Percentiles rank a stretch among this genome's conserved stretches.
phyloP scores from a whole-genome alignment of 2,329 filamentous ascomycete species.

The Leptographium galeiforme region DNA sequence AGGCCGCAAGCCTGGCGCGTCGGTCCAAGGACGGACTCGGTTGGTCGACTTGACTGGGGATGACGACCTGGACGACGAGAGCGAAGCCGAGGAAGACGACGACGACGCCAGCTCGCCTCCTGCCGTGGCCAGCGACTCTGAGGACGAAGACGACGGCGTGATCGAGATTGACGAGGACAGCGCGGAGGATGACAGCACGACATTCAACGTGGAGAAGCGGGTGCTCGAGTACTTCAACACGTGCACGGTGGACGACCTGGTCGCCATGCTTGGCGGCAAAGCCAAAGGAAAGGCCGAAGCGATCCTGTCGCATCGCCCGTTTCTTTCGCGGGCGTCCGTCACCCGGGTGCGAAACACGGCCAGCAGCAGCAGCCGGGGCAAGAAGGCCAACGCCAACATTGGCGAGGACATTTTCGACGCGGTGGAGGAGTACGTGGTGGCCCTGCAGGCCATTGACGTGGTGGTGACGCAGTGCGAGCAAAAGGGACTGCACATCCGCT shows the following conservation, averaged over 20 bases:
- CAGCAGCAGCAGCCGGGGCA: slow-evolving; percentile 18
- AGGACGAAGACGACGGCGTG: slow-evolving; percentile 11
- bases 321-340: slow-evolving; percentile 50
- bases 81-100: slow-evolving; percentile 26
- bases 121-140: slow-evolving; percentile 18
- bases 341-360: slow-evolving; percentile 45
- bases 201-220: slow-evolving; percentile 15
- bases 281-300: slow-evolving; percentile 55
- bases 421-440: slow-evolving; percentile 59
- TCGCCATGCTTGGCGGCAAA: slow-evolving; percentile 61
- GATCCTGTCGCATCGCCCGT: slow-evolving; percentile 65
- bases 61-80: slow-evolving; percentile 24
- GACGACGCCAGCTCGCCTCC: not conserved
- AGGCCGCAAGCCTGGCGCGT: slow-evolving; percentile 14
- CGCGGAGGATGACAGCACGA: not conserved
- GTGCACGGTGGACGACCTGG: slow-evolving; percentile 60
- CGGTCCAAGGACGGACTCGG: slow-evolving; percentile 6
- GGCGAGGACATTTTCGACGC: slow-evolving; percentile 39
- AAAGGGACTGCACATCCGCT: slow-evolving; percentile 46
- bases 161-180: slow-evolving; percentile 6
- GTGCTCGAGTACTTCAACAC: slow-evolving; percentile 75
- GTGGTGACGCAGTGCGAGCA: slow-evolving; percentile 65
- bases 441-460: slow-evolving; percentile 71
- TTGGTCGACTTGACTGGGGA: slow-evolving; percentile 5
- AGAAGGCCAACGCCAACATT: slow-evolving; percentile 33